phyloP scores from a whole-genome alignment of 768 basidiomycete species.

The Multifurca ochricompacta region DNA sequence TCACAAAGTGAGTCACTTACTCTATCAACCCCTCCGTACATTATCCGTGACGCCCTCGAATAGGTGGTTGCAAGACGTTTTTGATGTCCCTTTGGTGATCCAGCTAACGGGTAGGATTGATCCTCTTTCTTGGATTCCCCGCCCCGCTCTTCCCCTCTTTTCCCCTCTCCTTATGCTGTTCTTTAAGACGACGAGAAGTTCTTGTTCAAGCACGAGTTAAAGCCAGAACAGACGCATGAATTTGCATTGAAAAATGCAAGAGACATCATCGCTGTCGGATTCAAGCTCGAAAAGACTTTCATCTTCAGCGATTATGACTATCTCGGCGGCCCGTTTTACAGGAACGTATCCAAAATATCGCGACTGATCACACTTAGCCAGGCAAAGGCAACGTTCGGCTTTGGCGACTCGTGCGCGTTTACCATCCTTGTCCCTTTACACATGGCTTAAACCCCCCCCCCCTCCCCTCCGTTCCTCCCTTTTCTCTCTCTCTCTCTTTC shows the following conservation, averaged over 20 bases:
- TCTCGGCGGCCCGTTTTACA: conserved; percentile 89
- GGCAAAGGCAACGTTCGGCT: conserved; percentile 93
- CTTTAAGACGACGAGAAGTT: conserved; percentile 93
- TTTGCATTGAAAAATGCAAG: conserved; percentile 84
- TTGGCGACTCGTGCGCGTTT: conserved; percentile 91
- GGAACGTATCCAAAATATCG: conserved; percentile 88
- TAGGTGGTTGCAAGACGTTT: conserved; percentile 96
- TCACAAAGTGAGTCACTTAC: conserved; percentile 71
- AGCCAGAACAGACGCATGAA: conserved; percentile 75
- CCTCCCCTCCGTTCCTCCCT: not conserved
- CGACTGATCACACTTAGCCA: conserved; percentile 90
- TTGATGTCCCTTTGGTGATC: conserved; percentile 88
- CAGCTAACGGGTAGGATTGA: conserved; percentile 75
- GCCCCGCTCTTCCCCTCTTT: too few species aligned
- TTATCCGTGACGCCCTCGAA: not conserved
- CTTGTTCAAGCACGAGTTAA: conserved; percentile 92
- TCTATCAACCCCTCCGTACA: not conserved
- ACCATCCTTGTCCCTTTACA: too few species aligned
- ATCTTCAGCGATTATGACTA: conserved; percentile 92
- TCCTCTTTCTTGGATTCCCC: not conserved
- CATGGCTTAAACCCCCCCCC: too few species aligned
- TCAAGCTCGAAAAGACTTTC: conserved; percentile 87
- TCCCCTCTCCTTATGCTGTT: not conserved
- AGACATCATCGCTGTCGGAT: conserved; percentile 96
- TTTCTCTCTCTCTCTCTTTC: not conserved